phyloP scores from a whole-genome alignment of 805 yeast genomes.

The Ogataea neopini region DNA sequence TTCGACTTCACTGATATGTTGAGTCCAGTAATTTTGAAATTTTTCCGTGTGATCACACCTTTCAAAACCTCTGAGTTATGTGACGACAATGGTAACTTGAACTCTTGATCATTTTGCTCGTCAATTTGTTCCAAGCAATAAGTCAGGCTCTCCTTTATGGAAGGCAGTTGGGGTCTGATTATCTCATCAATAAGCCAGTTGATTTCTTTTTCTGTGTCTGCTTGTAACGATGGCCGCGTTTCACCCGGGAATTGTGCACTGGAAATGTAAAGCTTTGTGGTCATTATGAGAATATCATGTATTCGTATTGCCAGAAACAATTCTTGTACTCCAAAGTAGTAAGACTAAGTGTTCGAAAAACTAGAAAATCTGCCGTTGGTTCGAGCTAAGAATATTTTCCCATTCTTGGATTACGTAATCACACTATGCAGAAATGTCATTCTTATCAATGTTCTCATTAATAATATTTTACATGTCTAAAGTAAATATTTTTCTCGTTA shows the following conservation, averaged over 20 bases:
- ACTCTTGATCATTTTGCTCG: conserved; percentile 39
- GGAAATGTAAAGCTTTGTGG: conserved; percentile 26
- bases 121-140: conserved; percentile 42
- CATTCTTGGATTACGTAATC: no score
- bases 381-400: no score
- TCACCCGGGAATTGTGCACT: background rate
- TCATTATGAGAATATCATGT: no score
- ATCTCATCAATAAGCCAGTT: conserved; percentile 50
- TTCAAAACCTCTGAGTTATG: conserved; percentile 56
- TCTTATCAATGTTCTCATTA: no score
- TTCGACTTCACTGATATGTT: conserved; percentile 40
- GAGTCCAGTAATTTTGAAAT: conserved; percentile 52
- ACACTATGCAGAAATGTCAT: no score
- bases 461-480: no score
- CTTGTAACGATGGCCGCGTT: conserved; percentile 5
- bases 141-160: conserved; percentile 43
- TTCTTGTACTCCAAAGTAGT: no score
- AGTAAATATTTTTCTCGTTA: no score
- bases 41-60: conserved; percentile 60
- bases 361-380: no score
- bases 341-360: no score
- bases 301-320: no score
- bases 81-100: conserved; percentile 59
- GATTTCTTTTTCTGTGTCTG: conserved; percentile 34
- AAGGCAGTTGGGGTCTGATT: conserved; percentile 49